Evolutionary conservation across 116 monocot genomes (phyloP).

Genomic region (Cymodocea nodosa): DNA sequence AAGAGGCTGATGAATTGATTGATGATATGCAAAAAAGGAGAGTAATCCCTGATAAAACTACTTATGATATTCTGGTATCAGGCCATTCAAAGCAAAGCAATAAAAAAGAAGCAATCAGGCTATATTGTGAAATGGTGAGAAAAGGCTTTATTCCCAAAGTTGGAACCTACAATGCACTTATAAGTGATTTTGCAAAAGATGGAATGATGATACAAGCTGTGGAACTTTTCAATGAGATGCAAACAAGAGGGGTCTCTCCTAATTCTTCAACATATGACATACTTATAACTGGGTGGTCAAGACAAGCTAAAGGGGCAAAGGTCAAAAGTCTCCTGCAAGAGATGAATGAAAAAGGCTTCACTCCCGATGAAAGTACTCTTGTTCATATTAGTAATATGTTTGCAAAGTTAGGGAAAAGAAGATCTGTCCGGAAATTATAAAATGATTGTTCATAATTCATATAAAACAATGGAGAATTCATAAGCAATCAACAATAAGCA

Average conservation of each 20-base stretch:
- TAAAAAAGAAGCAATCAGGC: conserved; percentile 55
- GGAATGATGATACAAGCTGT: conserved; percentile 87
- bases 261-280: conserved; percentile 87
- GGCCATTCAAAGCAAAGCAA: conserved; percentile 60
- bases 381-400: conserved; percentile 44
- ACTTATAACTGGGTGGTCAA: conserved; percentile 78
- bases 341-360: conserved; percentile 63
- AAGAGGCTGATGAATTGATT: conserved; percentile 39
- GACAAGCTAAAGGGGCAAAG: conserved; percentile 38
- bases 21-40: conserved; percentile 53
- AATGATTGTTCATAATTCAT: conserved; percentile 19
- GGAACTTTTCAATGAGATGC: conserved; percentile 72
- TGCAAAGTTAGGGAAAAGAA: conserved; percentile 40
- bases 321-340: conserved; percentile 52
- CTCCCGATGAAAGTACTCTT: conserved; percentile 44
- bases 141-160: conserved; percentile 63
- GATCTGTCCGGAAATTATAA: conserved; percentile 20
- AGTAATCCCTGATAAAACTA: conserved; percentile 32
- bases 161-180: conserved; percentile 83
- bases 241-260: conserved; percentile 49
- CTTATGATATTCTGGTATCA: conserved; percentile 68
- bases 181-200: conserved; percentile 57
- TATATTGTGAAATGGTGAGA: conserved; percentile 83
- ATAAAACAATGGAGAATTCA: too few relatives aligned
- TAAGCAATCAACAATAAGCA: too few relatives aligned